Evolutionary conservation across 352 stramenopile genomes (phyloP), one percentile per base, ranked within the genome.

Genomic region (Ophiocytium majus): DNA sequence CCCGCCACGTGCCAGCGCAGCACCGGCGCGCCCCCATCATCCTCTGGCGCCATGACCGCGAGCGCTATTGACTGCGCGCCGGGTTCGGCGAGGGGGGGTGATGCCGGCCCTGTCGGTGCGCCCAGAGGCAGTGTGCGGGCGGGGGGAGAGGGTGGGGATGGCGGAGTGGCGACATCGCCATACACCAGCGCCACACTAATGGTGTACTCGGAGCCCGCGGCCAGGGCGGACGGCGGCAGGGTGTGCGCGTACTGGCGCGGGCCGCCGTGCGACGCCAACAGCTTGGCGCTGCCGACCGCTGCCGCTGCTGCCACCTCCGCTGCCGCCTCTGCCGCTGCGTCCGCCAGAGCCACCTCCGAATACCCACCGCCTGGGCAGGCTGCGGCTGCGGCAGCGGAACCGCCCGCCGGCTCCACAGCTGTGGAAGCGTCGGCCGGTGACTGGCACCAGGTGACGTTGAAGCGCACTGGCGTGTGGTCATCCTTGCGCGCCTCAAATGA

Each of bases 171-270:
- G 19, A 63, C 82, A 32, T 86, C 81, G 71, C 84, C 84, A 50
- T 88, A 88, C 0, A 86, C 32, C 31, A 88, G 31, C 34, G 66
- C 78, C 32, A 88, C 84, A 1, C 31, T 64, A 71, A 88, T 86
- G 5, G 36, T 81, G 36, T 81, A 81, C 31, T 28, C 5, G n/a
- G 75, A 17, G 50, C 32, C 75, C 14, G 19, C 10, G 1, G 23
- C 17, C 5, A 81, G 75, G 37, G 75, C 14, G 28, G 31, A 14
- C 5, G 5, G 5, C 14, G 5, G 5, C 5, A 57, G 43, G 14
- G 43, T 14, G 43, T 57, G 43, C 43, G 43, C 43, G 5, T 14
- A 14, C 43, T 14, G 5, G 43, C 43, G 43, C 43, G 43, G 5
- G 43, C 43, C 43, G 5, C 43, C 43, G 5, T 14, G 43, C 43